Conservation (phyloP, 192 early-diverging fungal genomes). For the Spizellomyces punctatus region DNA sequence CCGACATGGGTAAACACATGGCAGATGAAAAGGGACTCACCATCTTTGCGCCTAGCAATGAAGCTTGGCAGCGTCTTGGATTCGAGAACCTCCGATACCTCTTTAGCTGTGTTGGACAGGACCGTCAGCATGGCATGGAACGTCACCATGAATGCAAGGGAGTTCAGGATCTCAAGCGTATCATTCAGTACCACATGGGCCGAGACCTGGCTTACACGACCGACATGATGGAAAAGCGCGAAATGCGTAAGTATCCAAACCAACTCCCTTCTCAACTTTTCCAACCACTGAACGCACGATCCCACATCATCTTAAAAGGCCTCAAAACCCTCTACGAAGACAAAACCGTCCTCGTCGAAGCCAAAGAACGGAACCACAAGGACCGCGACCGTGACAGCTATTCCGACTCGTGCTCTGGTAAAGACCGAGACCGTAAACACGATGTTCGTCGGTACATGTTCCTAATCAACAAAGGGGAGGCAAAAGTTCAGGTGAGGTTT, state of each 20-base stretch:
- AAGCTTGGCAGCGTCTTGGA: constrained; percentile 38
- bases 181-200: constrained; percentile 37
- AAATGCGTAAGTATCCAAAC: constrained; percentile 13
- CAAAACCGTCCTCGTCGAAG: constrained; percentile 6
- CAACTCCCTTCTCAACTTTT: neutral
- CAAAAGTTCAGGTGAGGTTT: neutral
- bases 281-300: neutral
- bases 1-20: constrained; percentile 15
- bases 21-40: constrained; percentile 26
- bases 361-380: constrained; percentile 2
- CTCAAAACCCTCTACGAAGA: constrained; percentile 19
- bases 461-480: constrained; percentile 42
- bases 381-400: constrained; percentile 7
- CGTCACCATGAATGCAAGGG: constrained; percentile 12
- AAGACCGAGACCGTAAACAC: neutral
- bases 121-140: neutral
- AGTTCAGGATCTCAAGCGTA: constrained; percentile 36
- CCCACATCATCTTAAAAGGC: neutral
- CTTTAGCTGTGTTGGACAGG: constrained; percentile 27
- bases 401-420: neutral
- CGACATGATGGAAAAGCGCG: constrained; percentile 36
- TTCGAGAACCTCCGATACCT: constrained; percentile 37
- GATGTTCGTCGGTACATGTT: constrained; percentile 34
- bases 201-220: constrained; percentile 35
- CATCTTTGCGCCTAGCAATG: constrained; percentile 38